These are phyloP conservation scores for Xylaria venustula DNA, from an alignment of 495 filamentous ascomycete genomes.

Conservation along the genomic window DNA sequence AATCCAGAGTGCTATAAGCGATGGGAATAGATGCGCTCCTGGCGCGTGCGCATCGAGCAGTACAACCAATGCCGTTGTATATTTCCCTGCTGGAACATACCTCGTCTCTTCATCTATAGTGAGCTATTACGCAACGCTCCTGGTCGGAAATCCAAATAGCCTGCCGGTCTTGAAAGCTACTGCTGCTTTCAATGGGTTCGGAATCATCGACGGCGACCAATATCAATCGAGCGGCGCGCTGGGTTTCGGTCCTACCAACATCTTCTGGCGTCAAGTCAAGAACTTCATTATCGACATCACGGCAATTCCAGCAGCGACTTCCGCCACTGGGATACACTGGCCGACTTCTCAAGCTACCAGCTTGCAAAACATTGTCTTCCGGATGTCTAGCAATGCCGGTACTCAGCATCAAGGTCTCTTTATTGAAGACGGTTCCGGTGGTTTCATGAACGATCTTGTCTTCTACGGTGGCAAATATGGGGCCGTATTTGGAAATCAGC, in stretches of 20 bases:
- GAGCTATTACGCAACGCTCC: constrained; percentile 63
- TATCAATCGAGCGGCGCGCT: constrained; percentile 30
- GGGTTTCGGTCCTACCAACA: constrained; percentile 56
- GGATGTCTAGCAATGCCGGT: constrained; percentile 53
- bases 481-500: constrained; percentile 71
- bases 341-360: constrained; percentile 72
- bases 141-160: constrained; percentile 69
- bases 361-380: constrained; percentile 71
- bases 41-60: constrained; percentile 74
- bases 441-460: constrained; percentile 69
- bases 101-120: constrained; percentile 63
- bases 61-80: constrained; percentile 67
- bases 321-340: constrained; percentile 74
- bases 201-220: constrained; percentile 62
- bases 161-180: constrained; percentile 65
- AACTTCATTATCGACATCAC: constrained; percentile 75
- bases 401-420: constrained; percentile 73
- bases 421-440: constrained; percentile 72
- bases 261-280: constrained; percentile 73
- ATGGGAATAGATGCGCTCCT: constrained; percentile 70
- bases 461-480: constrained; percentile 68
- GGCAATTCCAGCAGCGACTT: constrained; percentile 47
- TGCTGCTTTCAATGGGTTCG: constrained; percentile 54
- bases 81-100: constrained; percentile 78
- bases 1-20: constrained; percentile 77